Percentiles rank a stretch among this genome's conserved stretches.
Evolutionary conservation across 163 green algal species (phyloP).

Genomic region (Trebouxia gelatinosa): DNA sequence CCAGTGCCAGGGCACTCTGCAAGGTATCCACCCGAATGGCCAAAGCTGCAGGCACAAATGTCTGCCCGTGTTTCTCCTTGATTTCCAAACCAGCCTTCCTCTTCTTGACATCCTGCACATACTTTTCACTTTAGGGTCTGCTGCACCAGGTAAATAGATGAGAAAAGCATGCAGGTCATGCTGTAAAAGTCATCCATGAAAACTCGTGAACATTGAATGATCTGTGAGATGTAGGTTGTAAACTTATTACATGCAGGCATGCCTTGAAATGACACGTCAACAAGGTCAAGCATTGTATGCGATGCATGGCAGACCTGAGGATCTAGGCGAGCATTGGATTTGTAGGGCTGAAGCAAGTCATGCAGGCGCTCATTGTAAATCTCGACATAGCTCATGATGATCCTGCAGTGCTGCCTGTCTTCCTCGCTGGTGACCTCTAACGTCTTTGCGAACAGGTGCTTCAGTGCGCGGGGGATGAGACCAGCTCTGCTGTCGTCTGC

Average conservation of each 20-base stretch:
- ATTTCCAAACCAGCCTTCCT: slow-evolving; percentile 59
- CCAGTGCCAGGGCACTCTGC: slow-evolving; percentile 33
- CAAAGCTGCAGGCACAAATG: slow-evolving; percentile 55
- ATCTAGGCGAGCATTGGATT: slow-evolving; percentile 36
- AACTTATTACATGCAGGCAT: too few relatives aligned
- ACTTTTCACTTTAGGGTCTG: neutral
- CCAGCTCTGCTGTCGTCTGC: slow-evolving; percentile 32
- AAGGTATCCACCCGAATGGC: slow-evolving; percentile 49
- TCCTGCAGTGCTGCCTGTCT: slow-evolving; percentile 11
- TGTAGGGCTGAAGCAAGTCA: slow-evolving; percentile 73
- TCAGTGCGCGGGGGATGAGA: slow-evolving; percentile 56
- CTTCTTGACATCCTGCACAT: neutral
- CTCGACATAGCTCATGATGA: slow-evolving; percentile 59
- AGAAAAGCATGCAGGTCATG: neutral
- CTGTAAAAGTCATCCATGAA: neutral
- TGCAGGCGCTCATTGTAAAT: slow-evolving; percentile 77
- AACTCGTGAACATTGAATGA: neutral
- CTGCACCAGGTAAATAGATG: neutral
- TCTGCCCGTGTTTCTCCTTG: slow-evolving; percentile 51
- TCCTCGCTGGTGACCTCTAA: neutral
- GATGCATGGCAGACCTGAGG: slow-evolving; percentile 1
- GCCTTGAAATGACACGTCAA: too few relatives aligned
- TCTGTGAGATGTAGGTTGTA: too few relatives aligned
- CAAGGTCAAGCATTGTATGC: neutral
- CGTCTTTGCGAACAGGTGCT: slow-evolving; percentile 51